Evolutionary conservation across 768 basidiomycete species (phyloP).

Genomic region (Postia placenta): DNA sequence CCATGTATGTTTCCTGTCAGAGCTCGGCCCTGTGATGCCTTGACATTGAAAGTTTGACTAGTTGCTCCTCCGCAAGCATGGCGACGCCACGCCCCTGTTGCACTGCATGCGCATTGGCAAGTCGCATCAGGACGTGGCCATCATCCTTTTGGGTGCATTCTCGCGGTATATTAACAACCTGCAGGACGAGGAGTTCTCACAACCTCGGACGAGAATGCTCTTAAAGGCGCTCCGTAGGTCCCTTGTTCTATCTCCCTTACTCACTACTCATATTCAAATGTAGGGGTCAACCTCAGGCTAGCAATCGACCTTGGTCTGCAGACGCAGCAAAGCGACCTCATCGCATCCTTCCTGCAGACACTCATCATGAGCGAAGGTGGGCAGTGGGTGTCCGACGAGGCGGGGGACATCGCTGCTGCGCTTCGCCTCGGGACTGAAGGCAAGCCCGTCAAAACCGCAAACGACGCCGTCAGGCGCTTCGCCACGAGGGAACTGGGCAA

Average conservation of each 20-base stretch:
- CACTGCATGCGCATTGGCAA: conserved; percentile 83
- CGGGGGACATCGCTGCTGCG: conserved; percentile 61
- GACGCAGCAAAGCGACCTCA: conserved; percentile 74
- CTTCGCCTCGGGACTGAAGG: conserved; percentile 62
- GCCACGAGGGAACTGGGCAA: conserved; percentile 82
- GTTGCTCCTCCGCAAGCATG: conserved; percentile 80
- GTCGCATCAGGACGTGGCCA: conserved; percentile 76
- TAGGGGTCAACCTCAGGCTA: conserved; percentile 80
- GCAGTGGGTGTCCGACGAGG: conserved; percentile 75
- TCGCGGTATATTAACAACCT: conserved; percentile 89
- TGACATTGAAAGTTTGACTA: conserved; percentile 19
- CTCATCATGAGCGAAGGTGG: conserved; percentile 96
- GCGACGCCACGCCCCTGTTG: conserved; percentile 82
- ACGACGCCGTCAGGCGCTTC: conserved; percentile 74
- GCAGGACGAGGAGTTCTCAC: conserved; percentile 68
- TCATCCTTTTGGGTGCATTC: conserved; percentile 83
- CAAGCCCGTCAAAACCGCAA: conserved; percentile 71
- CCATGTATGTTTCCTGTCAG: conserved; percentile 45
- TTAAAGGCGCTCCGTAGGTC: conserved; percentile 74
- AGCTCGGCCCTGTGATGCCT: background rate
- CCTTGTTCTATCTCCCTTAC: background rate
- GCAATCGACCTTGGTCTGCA: conserved; percentile 88
- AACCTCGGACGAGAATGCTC: conserved; percentile 60
- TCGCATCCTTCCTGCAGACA: conserved; percentile 91
- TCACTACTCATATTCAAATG: background rate